Conservation (phyloP, 768 basidiomycete species). For the Auriculariales sp. region DNA sequence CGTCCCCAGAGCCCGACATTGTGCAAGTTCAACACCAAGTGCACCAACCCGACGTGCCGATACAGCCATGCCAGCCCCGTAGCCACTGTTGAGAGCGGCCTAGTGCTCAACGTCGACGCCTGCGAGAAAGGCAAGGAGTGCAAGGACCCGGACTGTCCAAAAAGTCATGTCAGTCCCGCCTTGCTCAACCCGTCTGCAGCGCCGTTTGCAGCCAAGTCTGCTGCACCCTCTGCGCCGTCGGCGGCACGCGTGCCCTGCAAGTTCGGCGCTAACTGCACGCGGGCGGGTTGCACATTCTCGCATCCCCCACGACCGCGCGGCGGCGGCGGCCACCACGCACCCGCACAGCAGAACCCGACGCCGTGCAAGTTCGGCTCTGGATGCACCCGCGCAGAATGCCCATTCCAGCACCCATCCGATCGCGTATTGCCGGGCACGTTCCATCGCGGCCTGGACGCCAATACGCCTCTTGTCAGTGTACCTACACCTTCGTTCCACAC, state of each 20-base stretch:
- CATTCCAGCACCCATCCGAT: slow-evolving; percentile 85
- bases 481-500: slow-evolving; percentile 32
- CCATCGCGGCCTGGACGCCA: slow-evolving; percentile 58
- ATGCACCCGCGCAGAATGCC: slow-evolving; percentile 76
- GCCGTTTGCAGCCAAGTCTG: background rate
- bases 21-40: slow-evolving; percentile 88
- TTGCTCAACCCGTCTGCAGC: slow-evolving; percentile 34
- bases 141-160: slow-evolving; percentile 86
- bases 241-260: slow-evolving; percentile 34
- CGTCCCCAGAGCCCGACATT: slow-evolving; percentile 78
- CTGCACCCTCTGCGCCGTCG: slow-evolving; percentile 3
- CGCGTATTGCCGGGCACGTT: slow-evolving; percentile 68
- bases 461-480: slow-evolving; percentile 46
- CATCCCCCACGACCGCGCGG: slow-evolving; percentile 37
- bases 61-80: slow-evolving; percentile 96
- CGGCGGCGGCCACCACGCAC: slow-evolving; percentile 11
- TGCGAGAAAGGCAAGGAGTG: slow-evolving; percentile 85
- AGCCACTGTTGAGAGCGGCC: slow-evolving; percentile 84
- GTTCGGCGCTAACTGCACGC: slow-evolving; percentile 58
- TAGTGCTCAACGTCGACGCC: slow-evolving; percentile 86
- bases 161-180: slow-evolving; percentile 83
- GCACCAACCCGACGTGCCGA: slow-evolving; percentile 77
- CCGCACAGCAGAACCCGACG: slow-evolving; percentile 7
- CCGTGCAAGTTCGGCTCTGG: slow-evolving; percentile 73
- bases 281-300: slow-evolving; percentile 48